Evolutionary conservation across 208 protist genomes (phyloP), one percentile per base, ranked within the genome.

Genomic region (Leishmania arabica): DNA sequence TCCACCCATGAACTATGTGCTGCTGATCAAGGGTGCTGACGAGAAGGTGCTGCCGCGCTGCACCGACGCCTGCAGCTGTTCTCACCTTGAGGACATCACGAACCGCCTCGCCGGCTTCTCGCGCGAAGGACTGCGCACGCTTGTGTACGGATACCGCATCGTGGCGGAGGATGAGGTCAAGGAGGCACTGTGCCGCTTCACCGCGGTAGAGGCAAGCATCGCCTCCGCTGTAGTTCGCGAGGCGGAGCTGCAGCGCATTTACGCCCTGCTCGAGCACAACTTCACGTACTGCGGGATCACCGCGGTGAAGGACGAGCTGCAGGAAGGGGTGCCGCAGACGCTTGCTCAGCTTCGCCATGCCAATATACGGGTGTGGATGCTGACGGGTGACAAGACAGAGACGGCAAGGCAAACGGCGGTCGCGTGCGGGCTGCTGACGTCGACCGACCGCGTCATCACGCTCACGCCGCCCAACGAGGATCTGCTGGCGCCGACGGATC

Each of bases 311-410:
- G 98, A 99, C 85, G 91, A 97, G 83, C 90, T 99, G 56, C 99
- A 99, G 89, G 93, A 98, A 27, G 91, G 87, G 53, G 98, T 99
- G 27, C 82, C 93, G 21, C 88, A 93, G 78, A 98, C 97, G 3
- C 97, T 99, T 40, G 64, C 86, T n/a, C 85, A 88, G 53, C 84
- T 97, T 60, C 78, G 92, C 37, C 37, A 91, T 62, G 96, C 95
- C 49, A 89, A 92, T 60, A 97, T 99, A 56, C 87, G 87, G 15
- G 89, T 99, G 51, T 99, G 97, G 97, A 99, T 99, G 98, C 87
- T 99, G 65, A 99, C 99, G 51, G 99, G 99, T 60, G 99, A 99
- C 89, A 99, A 99, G 88, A 86, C 92, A 69, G 94, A 99, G 88
- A 99, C 99, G 64, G 98, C 99, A 45, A 95, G 97, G 75, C 97